Conservation (phyloP, 495 filamentous ascomycete species). For the Xylaria scruposa region DNA sequence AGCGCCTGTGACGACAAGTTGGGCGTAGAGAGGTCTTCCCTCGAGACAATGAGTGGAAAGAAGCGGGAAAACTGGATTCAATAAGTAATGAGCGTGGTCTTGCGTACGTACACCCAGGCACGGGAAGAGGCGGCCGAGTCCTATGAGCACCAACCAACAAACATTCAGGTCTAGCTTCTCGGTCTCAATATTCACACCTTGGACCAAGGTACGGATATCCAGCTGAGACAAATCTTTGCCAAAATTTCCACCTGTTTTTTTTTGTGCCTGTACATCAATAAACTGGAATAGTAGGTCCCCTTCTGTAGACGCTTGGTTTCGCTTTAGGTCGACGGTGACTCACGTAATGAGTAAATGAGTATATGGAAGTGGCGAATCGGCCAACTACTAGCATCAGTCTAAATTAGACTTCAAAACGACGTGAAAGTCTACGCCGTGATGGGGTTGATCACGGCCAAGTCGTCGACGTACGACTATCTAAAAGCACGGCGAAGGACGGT, state of each 20-base stretch:
- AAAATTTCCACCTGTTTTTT: slow-evolving; percentile 6
- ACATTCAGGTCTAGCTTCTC: slow-evolving; percentile 23
- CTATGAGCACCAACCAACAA: slow-evolving; percentile 27
- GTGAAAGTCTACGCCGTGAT: slow-evolving; percentile 38
- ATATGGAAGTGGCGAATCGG: slow-evolving; percentile 23
- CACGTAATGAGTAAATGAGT: slow-evolving; percentile 9
- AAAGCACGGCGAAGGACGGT: slow-evolving; percentile 41
- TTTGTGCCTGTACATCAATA: slow-evolving; percentile 19
- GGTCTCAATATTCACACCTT: slow-evolving; percentile 18
- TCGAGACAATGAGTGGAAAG: slow-evolving; percentile 17
- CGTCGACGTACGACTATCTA: slow-evolving; percentile 39
- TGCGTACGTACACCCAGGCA: slow-evolving; percentile 28
- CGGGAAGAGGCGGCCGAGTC: slow-evolving; percentile 30
- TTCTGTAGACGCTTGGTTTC: slow-evolving; percentile 15
- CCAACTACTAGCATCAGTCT: slow-evolving; percentile 35
- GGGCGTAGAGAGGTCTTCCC: slow-evolving; percentile 27
- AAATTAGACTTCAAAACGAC: slow-evolving; percentile 29
- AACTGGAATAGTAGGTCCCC: slow-evolving; percentile 4
- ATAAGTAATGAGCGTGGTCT: slow-evolving; percentile 27
- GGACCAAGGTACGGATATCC: slow-evolving; percentile 11
- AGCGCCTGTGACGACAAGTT: slow-evolving; percentile 31
- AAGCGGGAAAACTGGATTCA: slow-evolving; percentile 18
- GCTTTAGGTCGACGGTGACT: not conserved
- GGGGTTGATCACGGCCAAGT: slow-evolving; percentile 39
- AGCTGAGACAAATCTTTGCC: slow-evolving; percentile 18